Evolutionary conservation across 495 filamentous ascomycete genomes (phyloP).

Genomic region (Penicillium robsamsonii): DNA sequence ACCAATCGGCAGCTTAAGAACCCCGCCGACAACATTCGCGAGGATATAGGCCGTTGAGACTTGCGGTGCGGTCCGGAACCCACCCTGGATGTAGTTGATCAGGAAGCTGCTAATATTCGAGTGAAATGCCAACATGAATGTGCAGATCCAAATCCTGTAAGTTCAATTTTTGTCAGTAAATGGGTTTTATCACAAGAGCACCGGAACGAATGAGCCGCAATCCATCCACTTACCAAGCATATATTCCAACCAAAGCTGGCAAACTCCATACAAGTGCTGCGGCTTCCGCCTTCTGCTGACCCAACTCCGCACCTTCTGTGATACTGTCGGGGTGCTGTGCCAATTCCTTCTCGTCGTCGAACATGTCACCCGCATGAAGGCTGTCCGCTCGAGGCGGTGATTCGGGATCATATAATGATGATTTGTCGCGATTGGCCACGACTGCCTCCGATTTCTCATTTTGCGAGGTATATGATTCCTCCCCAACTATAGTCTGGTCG

Average conservation of each 20-base stretch:
- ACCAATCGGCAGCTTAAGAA: constrained; percentile 64
- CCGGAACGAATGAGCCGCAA: neutral
- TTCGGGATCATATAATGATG: constrained; percentile 3
- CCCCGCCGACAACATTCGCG: constrained; percentile 57
- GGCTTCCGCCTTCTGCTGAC: constrained; percentile 45
- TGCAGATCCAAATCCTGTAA: constrained; percentile 43
- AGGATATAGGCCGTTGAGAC: constrained; percentile 38
- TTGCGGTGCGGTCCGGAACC: constrained; percentile 37
- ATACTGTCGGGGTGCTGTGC: constrained; percentile 23
- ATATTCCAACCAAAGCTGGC: constrained; percentile 31
- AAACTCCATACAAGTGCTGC: constrained; percentile 43
- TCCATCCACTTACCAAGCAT: constrained; percentile 36
- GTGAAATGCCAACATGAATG: constrained; percentile 44
- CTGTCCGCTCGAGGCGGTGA: neutral
- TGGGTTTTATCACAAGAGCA: constrained; percentile 11
- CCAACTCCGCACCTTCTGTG: constrained; percentile 29
- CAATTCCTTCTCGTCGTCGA: constrained; percentile 28
- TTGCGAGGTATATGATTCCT: neutral
- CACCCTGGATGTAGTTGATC: constrained; percentile 38
- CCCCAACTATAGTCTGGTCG: neutral
- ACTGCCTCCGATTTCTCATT: constrained; percentile 1
- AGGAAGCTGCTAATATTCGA: constrained; percentile 36
- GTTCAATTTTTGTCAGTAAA: neutral
- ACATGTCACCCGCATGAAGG: constrained; percentile 8
- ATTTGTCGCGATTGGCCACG: neutral